Evolutionary conservation across 306 rosid genomes (phyloP).

Genomic region (Fagus crenata): DNA sequence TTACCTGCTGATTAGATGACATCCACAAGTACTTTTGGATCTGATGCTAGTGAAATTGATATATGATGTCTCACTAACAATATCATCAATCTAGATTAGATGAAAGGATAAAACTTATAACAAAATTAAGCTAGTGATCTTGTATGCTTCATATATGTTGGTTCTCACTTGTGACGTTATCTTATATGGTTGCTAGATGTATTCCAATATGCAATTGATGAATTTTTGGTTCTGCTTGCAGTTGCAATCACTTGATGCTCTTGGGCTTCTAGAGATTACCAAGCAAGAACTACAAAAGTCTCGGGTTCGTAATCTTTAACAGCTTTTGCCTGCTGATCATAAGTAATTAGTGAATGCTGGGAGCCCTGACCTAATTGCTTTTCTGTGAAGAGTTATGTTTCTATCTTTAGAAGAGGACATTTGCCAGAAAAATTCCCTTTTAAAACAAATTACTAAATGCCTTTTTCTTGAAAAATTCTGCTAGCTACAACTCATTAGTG

Average conservation of each 20-base stretch:
- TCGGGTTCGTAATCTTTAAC: constrained; percentile 46
- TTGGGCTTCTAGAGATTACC: constrained; percentile 59
- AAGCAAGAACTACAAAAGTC: constrained; percentile 50
- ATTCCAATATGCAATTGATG: constrained; percentile 15
- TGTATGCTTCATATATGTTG: not conserved
- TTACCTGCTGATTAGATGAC: too few relatives aligned
- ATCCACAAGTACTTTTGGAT: not conserved
- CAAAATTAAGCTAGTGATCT: not conserved
- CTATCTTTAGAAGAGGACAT: not conserved
- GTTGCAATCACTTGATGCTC: constrained; percentile 72
- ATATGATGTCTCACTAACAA: not conserved
- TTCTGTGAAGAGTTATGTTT: not conserved
- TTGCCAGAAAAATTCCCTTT: not conserved
- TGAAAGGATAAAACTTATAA: not conserved
- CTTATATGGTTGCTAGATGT: not conserved
- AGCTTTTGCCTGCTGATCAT: not conserved
- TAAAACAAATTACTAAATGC: not conserved
- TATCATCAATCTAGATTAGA: not conserved
- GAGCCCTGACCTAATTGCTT: not conserved
- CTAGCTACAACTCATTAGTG: not conserved
- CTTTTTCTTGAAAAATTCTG: not conserved
- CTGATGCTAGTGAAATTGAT: not conserved
- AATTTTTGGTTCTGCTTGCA: constrained; percentile 36
- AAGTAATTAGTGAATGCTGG: not conserved
- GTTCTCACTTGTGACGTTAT: not conserved